phyloP scores from a whole-genome alignment of 306 rosid species.

The Rosa chinensis region DNA sequence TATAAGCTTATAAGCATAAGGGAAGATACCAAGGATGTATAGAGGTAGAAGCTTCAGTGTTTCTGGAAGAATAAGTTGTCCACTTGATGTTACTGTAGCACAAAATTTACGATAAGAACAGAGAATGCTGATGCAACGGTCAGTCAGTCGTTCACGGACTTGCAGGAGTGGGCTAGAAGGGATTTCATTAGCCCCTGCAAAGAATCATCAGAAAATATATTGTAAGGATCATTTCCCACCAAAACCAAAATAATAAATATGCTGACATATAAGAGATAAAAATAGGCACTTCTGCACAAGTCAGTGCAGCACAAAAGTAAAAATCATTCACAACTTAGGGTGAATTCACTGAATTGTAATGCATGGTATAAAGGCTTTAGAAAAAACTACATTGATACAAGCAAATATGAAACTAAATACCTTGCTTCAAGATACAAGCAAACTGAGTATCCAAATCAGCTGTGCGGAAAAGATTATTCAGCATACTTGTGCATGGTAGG shows the following conservation, averaged over 20 bases:
- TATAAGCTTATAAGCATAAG: not conserved
- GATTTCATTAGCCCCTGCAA: slow-evolving; percentile 70
- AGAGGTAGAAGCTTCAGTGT: slow-evolving; percentile 86
- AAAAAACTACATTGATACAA: not conserved
- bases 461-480: slow-evolving; percentile 78
- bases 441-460: slow-evolving; percentile 90
- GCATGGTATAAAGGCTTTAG: not conserved
- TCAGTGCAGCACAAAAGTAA: not conserved
- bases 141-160: slow-evolving; percentile 81
- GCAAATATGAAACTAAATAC: slow-evolving; percentile 35
- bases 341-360: no score
- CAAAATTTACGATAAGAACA: slow-evolving; percentile 83
- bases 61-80: slow-evolving; percentile 91
- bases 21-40: slow-evolving; percentile 66
- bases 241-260: not conserved
- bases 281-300: not conserved
- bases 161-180: slow-evolving; percentile 64
- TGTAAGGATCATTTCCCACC: not conserved
- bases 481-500: slow-evolving; percentile 79
- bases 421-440: slow-evolving; percentile 82
- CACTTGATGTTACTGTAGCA: slow-evolving; percentile 82
- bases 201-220: not conserved
- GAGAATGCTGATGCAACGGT: slow-evolving; percentile 62
- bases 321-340: not conserved
- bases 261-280: not conserved